Percentiles rank a stretch among this genome's conserved stretches.
These are phyloP conservation scores for Suillus americanus DNA, from an alignment of 768 basidiomycete species.

Conservation along the genomic window DNA sequence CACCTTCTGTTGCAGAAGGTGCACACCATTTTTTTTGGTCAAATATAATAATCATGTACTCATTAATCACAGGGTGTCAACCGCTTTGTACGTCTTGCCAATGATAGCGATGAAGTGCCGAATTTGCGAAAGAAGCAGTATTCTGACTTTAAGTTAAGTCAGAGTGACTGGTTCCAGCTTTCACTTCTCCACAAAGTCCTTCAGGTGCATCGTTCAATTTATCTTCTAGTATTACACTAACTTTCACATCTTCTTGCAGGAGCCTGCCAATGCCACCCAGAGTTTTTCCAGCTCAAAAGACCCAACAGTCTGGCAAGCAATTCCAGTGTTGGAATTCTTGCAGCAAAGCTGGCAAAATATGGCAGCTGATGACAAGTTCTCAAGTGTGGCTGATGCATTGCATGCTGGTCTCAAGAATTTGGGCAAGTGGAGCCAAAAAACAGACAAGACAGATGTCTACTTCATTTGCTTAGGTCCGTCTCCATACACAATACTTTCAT, in stretches of 20 bases:
- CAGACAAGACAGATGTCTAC: not conserved
- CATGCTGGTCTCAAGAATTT: no score
- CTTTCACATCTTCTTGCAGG: not conserved
- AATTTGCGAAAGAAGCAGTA: conserved; percentile 25
- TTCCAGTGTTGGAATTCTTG: not conserved
- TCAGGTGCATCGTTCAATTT: conserved; percentile 8
- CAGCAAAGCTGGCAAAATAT: conserved; percentile 5
- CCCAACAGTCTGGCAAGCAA: not conserved
- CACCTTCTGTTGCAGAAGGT: no score
- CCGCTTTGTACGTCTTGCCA: conserved; percentile 19
- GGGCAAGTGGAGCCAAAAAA: no score
- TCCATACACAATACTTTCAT: not conserved
- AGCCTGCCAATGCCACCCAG: not conserved
- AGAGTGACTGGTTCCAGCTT: conserved; percentile 25
- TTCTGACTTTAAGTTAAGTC: conserved; percentile 19
- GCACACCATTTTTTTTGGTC: no score
- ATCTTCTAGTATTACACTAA: no score
- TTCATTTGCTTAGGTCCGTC: not conserved
- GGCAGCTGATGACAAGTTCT: not conserved
- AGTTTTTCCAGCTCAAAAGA: not conserved
- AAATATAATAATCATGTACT: no score
- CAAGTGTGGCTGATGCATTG: not conserved
- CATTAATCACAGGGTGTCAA: no score
- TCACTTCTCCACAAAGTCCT: conserved; percentile 22
- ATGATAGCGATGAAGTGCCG: conserved; percentile 22